Base-by-base conservation (phyloP, 1,139 yeast species). In the Meyerozyma carpophila region DNA sequence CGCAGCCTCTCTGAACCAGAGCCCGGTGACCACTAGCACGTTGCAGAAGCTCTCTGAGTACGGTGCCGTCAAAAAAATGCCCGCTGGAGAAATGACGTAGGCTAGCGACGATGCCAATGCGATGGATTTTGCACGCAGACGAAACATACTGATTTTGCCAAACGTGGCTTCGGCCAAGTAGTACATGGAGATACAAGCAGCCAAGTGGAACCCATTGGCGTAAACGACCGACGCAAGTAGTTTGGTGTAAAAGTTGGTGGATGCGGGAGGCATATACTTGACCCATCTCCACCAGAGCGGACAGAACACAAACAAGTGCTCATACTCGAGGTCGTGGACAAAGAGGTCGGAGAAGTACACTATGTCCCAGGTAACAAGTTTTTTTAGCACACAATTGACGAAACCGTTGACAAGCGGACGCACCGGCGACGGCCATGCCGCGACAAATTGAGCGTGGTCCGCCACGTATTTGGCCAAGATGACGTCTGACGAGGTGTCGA, bases 271-370 rank as follows among this genome's bases (percentile, higher is more conserved):
- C 3, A 55, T 18, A 9, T 39, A 45, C 40, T 65, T 61, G 20
- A 88, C 63, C 3, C 81, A 46, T 38, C 76, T 57, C 68, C 85
- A 75, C 95, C 96, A 90, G 4, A 80, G 61, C 6, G 88, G 85
- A 36, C 95, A 83, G 60, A 89, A 93, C 8, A 95, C 97, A 75
- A 81, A 86, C 63, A 89, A 95, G 60, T 93, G 96, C 60, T 93
- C 98, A 61, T 73, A 90, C 32, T 62, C 59, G 26, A 75, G 65
- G 0, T 75, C 80, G 25, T 77, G 63, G 16, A 65, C 59, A 32
- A 85, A 79, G 40, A 82, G 58, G 41, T 82, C 79, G 24, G 78
- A 62, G 56, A 86, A 90, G 61, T 84, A 89, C 0, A 90, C 95
- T 2, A 84, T 75, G 61, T 93, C 98, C 98, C 98, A 91, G 6